Evolutionary conservation across 495 filamentous ascomycete genomes (phyloP), one percentile per base, ranked within the genome.

Genomic region (Penicillium herquei): DNA sequence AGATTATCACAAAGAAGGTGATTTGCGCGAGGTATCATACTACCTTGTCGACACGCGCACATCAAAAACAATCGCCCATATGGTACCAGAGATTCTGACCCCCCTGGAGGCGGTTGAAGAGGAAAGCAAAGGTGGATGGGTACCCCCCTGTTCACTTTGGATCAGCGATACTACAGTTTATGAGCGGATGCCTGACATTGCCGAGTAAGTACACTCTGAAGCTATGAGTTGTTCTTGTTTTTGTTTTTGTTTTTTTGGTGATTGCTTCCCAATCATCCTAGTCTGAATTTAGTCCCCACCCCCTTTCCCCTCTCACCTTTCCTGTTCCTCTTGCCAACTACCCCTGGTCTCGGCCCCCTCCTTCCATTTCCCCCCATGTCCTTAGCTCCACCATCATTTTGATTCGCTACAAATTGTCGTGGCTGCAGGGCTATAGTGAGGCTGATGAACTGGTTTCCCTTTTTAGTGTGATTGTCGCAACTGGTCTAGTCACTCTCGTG

Each of bases 141-240:
- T 98, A 33, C 91, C 91, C 44, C 92, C 91, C 30, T 94, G 87
- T 63, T 87, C 87, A 53, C 84, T 98, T 84, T 89, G 87, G 82
- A 90, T 98, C 56, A 88, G 81, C 54, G 91, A 96, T 70, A 65
- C 82, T 37, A 77, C 76, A 16, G 74, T 92, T 44, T 73, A 90
- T 56, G 78, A 84, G 41, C 82, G 80, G 56, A 72, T 81, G 65
- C 86, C 85, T 54, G 94, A 97, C 68, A 82, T 93, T 70, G 89
- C 90, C 58, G 94, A 98, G 92, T 97, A 85, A 90, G 92, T 89
- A 51, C 42, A 39, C 11, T 43, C 31, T 48, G 34, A 16, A 14
- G 13, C 39, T 16, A 8, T 13, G 14, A 37, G 47, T 43, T 53
- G 50, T 58, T 31, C 18, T 16, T 52, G 16, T n/a, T 41, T 47